A percentile compares a stretch with the other conserved stretches of the same genome.
Evolutionary conservation across 768 basidiomycete species (phyloP).

Genomic region (Trametopsis cervina): DNA sequence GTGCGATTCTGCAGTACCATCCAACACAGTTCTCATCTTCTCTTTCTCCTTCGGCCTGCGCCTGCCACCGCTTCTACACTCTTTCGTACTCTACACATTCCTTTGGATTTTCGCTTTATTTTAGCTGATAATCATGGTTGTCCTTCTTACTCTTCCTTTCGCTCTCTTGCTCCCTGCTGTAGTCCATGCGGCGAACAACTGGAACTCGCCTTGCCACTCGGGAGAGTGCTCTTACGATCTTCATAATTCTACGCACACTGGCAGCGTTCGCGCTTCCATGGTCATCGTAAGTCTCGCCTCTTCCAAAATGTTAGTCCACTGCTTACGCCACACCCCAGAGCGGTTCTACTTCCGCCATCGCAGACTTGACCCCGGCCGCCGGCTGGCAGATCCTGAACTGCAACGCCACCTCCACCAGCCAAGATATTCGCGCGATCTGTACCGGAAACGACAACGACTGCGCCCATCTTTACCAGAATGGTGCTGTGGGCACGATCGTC

Average conservation of each 20-base stretch:
- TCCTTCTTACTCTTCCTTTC: neutral
- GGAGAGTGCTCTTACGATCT: slow-evolving; percentile 5
- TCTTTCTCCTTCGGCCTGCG: neutral
- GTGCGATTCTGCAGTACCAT: neutral
- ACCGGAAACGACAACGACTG: slow-evolving; percentile 26
- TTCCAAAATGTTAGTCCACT: neutral
- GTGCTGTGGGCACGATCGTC: slow-evolving; percentile 43
- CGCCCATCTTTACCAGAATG: slow-evolving; percentile 32
- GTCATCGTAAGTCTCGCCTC: neutral
- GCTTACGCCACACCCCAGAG: slow-evolving; percentile 3
- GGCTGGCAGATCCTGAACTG: slow-evolving; percentile 49
- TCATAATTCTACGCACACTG: neutral
- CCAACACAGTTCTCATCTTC: neutral
- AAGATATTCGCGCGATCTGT: slow-evolving; percentile 46
- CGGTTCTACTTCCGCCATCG: slow-evolving; percentile 21
- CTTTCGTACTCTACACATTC: neutral
- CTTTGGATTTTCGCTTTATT: neutral
- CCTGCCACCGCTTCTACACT: too few species aligned
- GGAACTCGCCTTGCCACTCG: slow-evolving; percentile 2
- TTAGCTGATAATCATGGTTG: neutral
- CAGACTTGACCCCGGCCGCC: slow-evolving; percentile 36
- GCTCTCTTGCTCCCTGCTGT: neutral
- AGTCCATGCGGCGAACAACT: slow-evolving; percentile 5
- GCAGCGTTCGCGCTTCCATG: neutral
- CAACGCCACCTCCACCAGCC: slow-evolving; percentile 30